phyloP scores from a whole-genome alignment of 306 rosid species.

The Vachellia pachyceras region DNA sequence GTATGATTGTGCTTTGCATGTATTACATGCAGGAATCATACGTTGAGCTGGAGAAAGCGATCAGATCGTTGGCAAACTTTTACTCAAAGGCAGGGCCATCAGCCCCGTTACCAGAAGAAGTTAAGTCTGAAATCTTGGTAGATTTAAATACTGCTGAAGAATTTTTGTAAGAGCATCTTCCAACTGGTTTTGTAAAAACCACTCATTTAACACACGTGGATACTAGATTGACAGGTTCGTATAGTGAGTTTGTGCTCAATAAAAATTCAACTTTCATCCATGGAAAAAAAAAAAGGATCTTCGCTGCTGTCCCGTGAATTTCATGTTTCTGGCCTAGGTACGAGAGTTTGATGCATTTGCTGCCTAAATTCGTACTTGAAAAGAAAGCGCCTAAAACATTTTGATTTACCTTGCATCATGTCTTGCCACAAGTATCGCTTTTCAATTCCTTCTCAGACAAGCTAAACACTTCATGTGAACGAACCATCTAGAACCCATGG shows the following conservation, averaged over 20 bases:
- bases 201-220: neutral
- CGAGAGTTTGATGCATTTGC: neutral
- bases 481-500: too few relatives aligned
- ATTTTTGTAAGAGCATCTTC: slow-evolving; percentile 48
- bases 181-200: neutral
- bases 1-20: slow-evolving; percentile 36
- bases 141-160: slow-evolving; percentile 74
- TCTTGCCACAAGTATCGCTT: too few relatives aligned
- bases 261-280: neutral
- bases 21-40: slow-evolving; percentile 76
- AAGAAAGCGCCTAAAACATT: too few relatives aligned
- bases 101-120: slow-evolving; percentile 67
- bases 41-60: slow-evolving; percentile 72
- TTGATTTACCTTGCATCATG: too few relatives aligned
- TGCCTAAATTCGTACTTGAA: too few relatives aligned
- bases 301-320: neutral
- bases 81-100: slow-evolving; percentile 94
- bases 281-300: neutral
- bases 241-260: neutral
- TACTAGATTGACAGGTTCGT: slow-evolving; percentile 20
- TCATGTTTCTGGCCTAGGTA: neutral
- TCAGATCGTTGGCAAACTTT: slow-evolving; percentile 84
- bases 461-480: too few relatives aligned
- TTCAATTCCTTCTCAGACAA: too few relatives aligned
- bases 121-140: slow-evolving; percentile 73